phyloP scores from a whole-genome alignment of 305 asterid species.

The Fraxinus greggii region DNA sequence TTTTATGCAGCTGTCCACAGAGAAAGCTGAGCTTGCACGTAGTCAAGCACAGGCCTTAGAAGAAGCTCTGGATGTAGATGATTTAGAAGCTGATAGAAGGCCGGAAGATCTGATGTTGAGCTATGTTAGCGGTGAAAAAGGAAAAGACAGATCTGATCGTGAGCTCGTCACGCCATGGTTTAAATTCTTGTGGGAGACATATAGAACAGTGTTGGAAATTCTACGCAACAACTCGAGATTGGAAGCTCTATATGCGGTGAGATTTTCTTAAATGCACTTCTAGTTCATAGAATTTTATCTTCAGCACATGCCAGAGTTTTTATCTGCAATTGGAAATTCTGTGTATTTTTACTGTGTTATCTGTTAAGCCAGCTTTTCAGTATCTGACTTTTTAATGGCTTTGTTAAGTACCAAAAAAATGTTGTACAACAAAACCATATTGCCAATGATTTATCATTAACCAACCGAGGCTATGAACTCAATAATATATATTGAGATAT shows the following conservation, averaged over 20 bases:
- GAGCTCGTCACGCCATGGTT: slow-evolving; percentile 99
- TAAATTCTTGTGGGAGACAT: slow-evolving; percentile 98
- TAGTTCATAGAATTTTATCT: not conserved
- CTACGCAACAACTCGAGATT: slow-evolving; percentile 88
- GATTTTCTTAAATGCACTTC: slow-evolving; percentile 11
- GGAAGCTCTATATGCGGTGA: slow-evolving; percentile 87
- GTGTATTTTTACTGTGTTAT: not conserved
- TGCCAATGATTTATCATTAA: not conserved
- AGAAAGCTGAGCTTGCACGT: slow-evolving; percentile 89
- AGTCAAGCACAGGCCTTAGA: slow-evolving; percentile 84
- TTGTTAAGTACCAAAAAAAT: not conserved
- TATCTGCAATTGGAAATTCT: not conserved
- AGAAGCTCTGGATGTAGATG: slow-evolving; percentile 91
- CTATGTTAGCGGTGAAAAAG: slow-evolving; percentile 98
- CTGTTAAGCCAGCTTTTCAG: not conserved
- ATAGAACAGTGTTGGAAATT: slow-evolving; percentile 86
- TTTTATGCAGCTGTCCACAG: slow-evolving; percentile 92
- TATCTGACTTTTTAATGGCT: not conserved
- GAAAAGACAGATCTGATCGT: slow-evolving; percentile 92
- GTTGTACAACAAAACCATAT: not conserved
- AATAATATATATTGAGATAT: not conserved
- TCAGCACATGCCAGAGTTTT: not conserved
- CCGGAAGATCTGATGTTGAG: slow-evolving; percentile 98
- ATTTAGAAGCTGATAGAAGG: slow-evolving; percentile 91
- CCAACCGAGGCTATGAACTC: not conserved